A percentile compares a stretch with the other conserved stretches of the same genome.
Conservation (phyloP, 2,329 filamentous ascomycete species). For the Zymoseptoria tritici region DNA sequence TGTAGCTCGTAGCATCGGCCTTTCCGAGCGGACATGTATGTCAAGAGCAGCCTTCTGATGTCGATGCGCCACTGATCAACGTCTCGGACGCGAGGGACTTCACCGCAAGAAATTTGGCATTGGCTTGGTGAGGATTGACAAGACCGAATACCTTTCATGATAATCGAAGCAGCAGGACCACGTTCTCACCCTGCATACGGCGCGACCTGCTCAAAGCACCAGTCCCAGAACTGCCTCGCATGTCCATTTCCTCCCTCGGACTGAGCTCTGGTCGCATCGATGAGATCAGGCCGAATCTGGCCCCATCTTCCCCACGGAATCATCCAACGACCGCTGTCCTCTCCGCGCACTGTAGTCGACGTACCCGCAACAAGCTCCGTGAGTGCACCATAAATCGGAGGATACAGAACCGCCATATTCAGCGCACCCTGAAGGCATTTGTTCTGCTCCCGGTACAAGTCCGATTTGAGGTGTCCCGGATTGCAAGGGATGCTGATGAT, state of each 20-base stretch:
- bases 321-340: neutral
- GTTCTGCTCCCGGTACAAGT: neutral
- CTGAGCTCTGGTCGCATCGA: neutral
- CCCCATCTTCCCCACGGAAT: neutral
- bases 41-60: too few species aligned
- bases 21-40: too few species aligned
- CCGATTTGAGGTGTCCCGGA: neutral
- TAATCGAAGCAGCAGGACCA: too few species aligned
- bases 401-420: neutral
- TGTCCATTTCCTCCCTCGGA: neutral
- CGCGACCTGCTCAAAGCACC: neutral
- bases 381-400: neutral
- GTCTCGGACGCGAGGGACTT: too few species aligned
- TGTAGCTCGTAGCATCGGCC: too few species aligned
- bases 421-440: neutral
- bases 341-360: neutral
- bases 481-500: neutral
- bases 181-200: neutral
- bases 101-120: too few species aligned
- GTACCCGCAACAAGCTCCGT: neutral
- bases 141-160: too few species aligned
- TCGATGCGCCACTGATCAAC: too few species aligned
- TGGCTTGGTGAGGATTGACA: too few species aligned
- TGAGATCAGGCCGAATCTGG: neutral
- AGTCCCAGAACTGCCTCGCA: slow-evolving; percentile 1